Evolutionary conservation across 306 rosid species (phyloP).

Genomic region (Inga laurina): DNA sequence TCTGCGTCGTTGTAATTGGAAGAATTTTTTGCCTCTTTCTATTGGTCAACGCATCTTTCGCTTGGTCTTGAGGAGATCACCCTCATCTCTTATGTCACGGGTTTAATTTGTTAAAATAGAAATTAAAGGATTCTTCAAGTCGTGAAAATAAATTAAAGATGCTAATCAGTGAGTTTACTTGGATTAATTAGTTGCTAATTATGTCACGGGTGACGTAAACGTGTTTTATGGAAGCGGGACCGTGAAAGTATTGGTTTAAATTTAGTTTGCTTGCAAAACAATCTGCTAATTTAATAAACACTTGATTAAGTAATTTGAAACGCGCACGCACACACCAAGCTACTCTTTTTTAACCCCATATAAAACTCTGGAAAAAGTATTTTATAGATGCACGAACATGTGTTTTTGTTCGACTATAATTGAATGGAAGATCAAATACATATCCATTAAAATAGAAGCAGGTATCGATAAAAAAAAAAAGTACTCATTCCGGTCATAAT

Average conservation of each 20-base stretch:
- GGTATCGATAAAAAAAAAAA: background rate
- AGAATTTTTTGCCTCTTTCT: background rate
- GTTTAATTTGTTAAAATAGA: background rate
- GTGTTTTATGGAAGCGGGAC: background rate
- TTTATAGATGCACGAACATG: background rate
- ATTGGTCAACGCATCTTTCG: background rate
- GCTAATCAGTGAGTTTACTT: background rate
- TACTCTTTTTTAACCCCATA: background rate
- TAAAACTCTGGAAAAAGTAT: background rate
- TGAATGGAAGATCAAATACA: background rate
- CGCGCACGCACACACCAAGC: too few relatives aligned
- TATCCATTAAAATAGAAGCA: background rate
- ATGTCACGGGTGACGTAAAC: background rate
- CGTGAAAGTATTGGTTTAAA: background rate
- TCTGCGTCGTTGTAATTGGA: slow-evolving; percentile 30
- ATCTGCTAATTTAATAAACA: background rate
- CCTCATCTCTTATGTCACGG: background rate
- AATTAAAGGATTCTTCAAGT: background rate
- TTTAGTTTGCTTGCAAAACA: background rate
- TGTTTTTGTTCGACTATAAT: background rate
- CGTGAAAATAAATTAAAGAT: background rate
- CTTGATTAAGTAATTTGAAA: background rate
- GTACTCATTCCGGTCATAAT: too few relatives aligned
- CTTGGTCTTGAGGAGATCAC: too few relatives aligned
- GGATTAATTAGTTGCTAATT: background rate